Evolutionary conservation across 331 rosid species (phyloP), one percentile per base, ranked within the genome.

Genomic region (Quercus tomentella): DNA sequence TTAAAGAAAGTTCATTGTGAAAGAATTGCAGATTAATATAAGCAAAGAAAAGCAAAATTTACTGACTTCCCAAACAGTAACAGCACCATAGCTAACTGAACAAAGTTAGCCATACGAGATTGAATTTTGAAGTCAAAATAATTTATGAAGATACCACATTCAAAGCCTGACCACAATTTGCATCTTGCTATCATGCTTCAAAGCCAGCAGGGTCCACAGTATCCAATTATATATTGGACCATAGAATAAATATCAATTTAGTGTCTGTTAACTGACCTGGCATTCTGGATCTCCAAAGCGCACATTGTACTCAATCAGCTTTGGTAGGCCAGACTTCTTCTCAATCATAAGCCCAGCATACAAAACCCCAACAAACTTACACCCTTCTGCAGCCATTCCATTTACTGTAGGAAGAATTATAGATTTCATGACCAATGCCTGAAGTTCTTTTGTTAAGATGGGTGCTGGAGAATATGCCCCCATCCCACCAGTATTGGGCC

Each of bases 271-370:
- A 89, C 96, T 75, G 62, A 94, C 98, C 97, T 93, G 98, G 73
- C 99, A 95, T 85, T 95, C 99, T 1, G 99, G 99, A 86, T 95
- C 97, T 14, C 99, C 99, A 76, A 95, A 93, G 55, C 99, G 96
- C 66, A 95, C 98, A 54, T 95, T 95, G 84, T 95, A 95, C 88
- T 93, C 99, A 3, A 95, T 95, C 74, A 95, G 87, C 82, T 95
- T 95, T 6, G 98, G 99, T 84, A 87, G 74, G 85, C 99, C 97
- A 71, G 98, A 91, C 82, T 88, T 91, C 89, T 89, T 90, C 90
- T 96, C 98, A 72, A 95, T 91, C 98, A 95, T 95, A 74, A 96
- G 98, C 45, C 98, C 99, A 2, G 97, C 99, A 74, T 84, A 96
- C 56, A 96, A 75, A 80, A 96, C 97, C 80, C 98, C 99, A 70